Conservation (phyloP, 441 rosid genomes). For the Gossypium davidsonii region DNA sequence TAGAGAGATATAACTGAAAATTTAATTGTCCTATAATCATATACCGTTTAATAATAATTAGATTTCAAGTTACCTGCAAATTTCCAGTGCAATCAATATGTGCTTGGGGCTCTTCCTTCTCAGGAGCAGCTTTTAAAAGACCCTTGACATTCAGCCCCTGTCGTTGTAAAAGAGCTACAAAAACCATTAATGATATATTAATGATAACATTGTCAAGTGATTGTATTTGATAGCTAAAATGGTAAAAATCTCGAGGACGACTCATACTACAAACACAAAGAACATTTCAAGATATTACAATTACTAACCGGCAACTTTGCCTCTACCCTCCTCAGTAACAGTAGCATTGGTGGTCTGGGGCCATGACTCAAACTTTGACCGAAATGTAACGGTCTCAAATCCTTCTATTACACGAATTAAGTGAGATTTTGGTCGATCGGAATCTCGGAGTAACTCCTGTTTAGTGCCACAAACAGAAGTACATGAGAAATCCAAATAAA, state of each 20-base stretch:
- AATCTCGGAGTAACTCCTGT: slow-evolving; percentile 57
- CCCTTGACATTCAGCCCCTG: slow-evolving; percentile 94
- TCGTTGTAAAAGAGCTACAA: slow-evolving; percentile 73
- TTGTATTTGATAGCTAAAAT: not conserved
- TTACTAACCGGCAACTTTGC: slow-evolving; percentile 88
- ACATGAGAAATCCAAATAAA: not conserved
- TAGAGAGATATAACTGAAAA: not conserved
- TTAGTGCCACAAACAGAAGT: not conserved
- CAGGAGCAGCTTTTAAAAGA: slow-evolving; percentile 66
- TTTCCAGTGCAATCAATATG: slow-evolving; percentile 85
- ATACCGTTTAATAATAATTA: not conserved
- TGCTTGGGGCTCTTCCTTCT: slow-evolving; percentile 74
- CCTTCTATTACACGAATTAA: slow-evolving; percentile 84
- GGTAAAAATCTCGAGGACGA: slow-evolving; percentile 8
- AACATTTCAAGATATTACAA: slow-evolving; percentile 11
- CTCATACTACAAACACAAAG: not conserved
- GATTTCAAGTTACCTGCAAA: slow-evolving; percentile 48
- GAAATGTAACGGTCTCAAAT: slow-evolving; percentile 80
- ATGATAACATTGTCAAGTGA: slow-evolving; percentile 11
- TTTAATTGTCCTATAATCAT: not conserved
- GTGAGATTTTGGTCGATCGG: slow-evolving; percentile 52
- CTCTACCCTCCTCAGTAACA: slow-evolving; percentile 83
- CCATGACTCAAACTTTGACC: slow-evolving; percentile 77
- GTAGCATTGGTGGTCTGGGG: slow-evolving; percentile 48
- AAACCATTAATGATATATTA: slow-evolving; percentile 18